Base-by-base conservation (phyloP, 2,329 filamentous ascomycete genomes). In the Orbilia javanica region DNA sequence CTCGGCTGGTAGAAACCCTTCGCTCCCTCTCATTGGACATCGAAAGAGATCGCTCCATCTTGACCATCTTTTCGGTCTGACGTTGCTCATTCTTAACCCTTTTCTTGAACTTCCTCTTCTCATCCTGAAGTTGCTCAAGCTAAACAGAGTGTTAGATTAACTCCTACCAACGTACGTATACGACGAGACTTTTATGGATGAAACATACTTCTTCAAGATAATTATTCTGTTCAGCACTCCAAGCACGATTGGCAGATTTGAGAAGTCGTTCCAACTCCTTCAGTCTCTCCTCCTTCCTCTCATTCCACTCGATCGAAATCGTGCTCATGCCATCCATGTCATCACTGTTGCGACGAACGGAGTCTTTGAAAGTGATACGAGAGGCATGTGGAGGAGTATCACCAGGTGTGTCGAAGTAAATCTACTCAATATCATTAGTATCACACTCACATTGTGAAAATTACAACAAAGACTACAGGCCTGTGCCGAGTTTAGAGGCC, bases 251-350 rank as follows among this genome's bases (percentile, higher is more conserved):
- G 29, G 73, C 73, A 29, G 48, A 62, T 46, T 77, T 77, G 22
- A 77, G 50, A 29, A 67, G 69, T 52, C 46, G 48, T 39, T 67
- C 36, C 29, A 77, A 63, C 48, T 77, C 73, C 42, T 44, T 55
- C 18, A 77, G 39, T 2, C 73, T 39, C 11, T 77, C 66, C 42
- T 77, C 66, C 39, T 77, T 77, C 60, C 34, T 60, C 2, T 71
- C 50, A 29, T 13, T 63, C 73, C 73, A 77, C 34, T 77, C 73
- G 25, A 77, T 18, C 25, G 73, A 71, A n/a, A 71, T 71, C 11
- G 66, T 77, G 34, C 73, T 77, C 48, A 77, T 29, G 20, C 73
- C 73, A 42, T 77, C 73, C 72, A 76, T 76, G 20, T 77, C 73
- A 62, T 77, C 73, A 55, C 73, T 77, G 46, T 77, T 71, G n/a